phyloP scores from a whole-genome alignment of 2,329 filamentous ascomycete genomes.

The Biscogniauxia marginata region DNA sequence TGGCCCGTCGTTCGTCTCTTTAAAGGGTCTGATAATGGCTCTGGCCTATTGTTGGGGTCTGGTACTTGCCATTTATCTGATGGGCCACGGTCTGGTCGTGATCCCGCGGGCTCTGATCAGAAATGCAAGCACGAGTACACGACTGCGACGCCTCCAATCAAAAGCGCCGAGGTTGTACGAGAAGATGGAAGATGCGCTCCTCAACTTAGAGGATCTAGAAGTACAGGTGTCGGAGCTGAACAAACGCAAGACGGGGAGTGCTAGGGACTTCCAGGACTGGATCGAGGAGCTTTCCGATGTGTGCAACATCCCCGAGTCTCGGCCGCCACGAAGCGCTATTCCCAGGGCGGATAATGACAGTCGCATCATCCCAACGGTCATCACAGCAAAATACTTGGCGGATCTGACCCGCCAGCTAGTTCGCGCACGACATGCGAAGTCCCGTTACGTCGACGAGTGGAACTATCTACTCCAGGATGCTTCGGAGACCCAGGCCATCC shows the following conservation, averaged over 20 bases:
- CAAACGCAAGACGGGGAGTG: conserved; percentile 75
- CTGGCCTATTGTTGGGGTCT: conserved; percentile 93
- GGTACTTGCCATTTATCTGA: conserved; percentile 88
- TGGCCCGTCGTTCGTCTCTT: conserved; percentile 66
- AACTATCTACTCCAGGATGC: conserved; percentile 73
- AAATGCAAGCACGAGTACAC: conserved; percentile 72
- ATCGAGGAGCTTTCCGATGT: conserved; percentile 90
- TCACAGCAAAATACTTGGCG: conserved; percentile 91
- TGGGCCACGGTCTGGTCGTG: conserved; percentile 94
- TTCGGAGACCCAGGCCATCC: conserved; percentile 71
- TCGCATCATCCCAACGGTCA: conserved; percentile 68
- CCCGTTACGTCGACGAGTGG: conserved; percentile 85
- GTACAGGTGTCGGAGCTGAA: conserved; percentile 76
- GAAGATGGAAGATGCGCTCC: conserved; percentile 79
- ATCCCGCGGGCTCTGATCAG: conserved; percentile 80
- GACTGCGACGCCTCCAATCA: conserved; percentile 71
- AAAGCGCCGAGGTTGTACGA: conserved; percentile 83
- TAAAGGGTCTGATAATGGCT: conserved; percentile 89
- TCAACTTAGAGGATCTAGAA: conserved; percentile 78
- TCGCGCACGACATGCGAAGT: conserved; percentile 78
- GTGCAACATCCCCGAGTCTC: conserved; percentile 64
- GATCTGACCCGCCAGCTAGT: conserved; percentile 81
- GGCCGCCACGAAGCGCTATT: conserved; percentile 44
- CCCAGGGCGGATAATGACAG: conserved; percentile 43
- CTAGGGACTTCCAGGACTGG: conserved; percentile 81